Base-by-base conservation (phyloP, 2,329 filamentous ascomycete species). In the Colletotrichum coccodes region DNA sequence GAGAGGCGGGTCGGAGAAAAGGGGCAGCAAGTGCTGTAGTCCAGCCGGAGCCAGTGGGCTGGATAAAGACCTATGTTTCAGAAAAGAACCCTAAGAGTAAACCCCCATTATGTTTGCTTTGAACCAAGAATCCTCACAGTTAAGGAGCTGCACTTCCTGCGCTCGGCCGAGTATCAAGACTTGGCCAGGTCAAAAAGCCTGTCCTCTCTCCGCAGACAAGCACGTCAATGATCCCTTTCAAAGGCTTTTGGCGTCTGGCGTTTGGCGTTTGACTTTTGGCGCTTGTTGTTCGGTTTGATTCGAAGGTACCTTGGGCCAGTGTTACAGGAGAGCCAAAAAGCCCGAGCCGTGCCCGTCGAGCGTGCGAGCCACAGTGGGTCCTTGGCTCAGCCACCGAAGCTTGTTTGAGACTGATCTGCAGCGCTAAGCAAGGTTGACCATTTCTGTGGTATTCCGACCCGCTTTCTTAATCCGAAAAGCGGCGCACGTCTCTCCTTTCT, bases 301-400 rank as follows among this genome's bases (percentile, higher is more conserved):
- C 32, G 32, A 18, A 11, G 9, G 7, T 36, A 16, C 28, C 16
- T 16, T 4, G 3, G 50, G 30, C 12, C 50, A 18, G 14, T 23
- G 61, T 64, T 60, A 60, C 61, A 64, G 61, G 61, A 5, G 61
- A 60, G 28, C 7, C 58, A 57, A 58, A 26, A 58, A 49, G 8
- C 4, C 23, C 23, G 26, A 47, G 44, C 44, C 14, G 44, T 47
- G 44, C 23, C 26, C 26, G 26, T 49, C 23, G 2, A 30, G n/a
- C 6, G 26, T 5, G n/a, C n/a, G 14, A 21, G 6, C 32, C 12
- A 16, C n/a, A n/a, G n/a, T n/a, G n/a, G 11, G 2, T 53, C 61
- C 44, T 50, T 26, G 46, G 21, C 16, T 44, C 28, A 52, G 54
- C 54, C 44, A 64, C 53, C 26, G 14, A 44, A 49, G 34, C 61